Base-by-base conservation (phyloP, 2,329 filamentous ascomycete species). In the Microsporum canis region DNA sequence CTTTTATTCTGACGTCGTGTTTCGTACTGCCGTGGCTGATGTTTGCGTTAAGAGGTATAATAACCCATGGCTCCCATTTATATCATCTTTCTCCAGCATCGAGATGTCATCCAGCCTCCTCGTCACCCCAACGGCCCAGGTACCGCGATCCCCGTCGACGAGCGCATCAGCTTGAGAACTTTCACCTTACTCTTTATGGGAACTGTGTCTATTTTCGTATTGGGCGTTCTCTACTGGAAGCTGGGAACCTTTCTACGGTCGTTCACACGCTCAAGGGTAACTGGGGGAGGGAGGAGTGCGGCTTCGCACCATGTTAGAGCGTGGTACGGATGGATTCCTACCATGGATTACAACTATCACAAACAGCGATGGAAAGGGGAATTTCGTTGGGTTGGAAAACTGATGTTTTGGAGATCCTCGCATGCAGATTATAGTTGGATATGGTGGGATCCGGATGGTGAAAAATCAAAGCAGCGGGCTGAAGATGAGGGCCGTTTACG, bases 291-390 rank as follows among this genome's bases (percentile, higher is more conserved):
- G 29, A 75, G 72, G 62, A 58, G 63, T 3, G 64, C 68, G 7
- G 38, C 66, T 14, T 65, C 67, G 63, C 72, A 72, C 12, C 75
- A 75, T 62, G 70, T 70, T 29, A 73, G 70, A 47, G 75, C 74
- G 10, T 77, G 75, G 74, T 75, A 76, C 61, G 75, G 74, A 38
- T 77, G 75, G 75, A 67, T 76, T 12, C 65, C 70, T 1, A 58
- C 69, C 10, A 62, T 71, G n/a, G 68, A 64, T 4, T 70, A 74
- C 31, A 65, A 74, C 47, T 62, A 65, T 5, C 69, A 69, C 34
- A 73, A 71, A 60, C 34, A 62, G 5, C 41, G 65, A 3, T 63
- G 71, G 34, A 65, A 64, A 14, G 65, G 63, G 8, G 63, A 61
- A 0, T 66, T 69, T 5, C 59, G 45, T 1, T 66, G 60, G 47